phyloP scores from a whole-genome alignment of 108 stramenopile species.

The Nitzschia sp. region DNA sequence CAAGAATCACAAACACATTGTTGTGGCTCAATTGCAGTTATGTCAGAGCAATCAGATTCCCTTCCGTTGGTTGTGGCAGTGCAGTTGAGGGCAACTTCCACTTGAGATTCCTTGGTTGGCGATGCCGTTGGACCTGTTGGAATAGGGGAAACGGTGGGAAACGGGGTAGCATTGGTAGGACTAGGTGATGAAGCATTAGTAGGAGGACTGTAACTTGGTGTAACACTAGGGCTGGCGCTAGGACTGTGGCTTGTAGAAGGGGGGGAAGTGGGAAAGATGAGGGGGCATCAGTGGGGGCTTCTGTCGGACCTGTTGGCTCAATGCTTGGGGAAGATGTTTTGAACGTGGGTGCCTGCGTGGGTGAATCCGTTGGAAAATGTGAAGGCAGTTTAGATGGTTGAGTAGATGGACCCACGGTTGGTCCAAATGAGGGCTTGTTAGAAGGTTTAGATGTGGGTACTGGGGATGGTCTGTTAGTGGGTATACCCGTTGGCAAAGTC shows the following conservation, averaged over 20 bases:
- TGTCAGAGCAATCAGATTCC: conserved; percentile 8
- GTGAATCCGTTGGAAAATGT: background rate
- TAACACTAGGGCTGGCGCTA: background rate
- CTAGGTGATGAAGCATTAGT: background rate
- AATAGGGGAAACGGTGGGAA: background rate
- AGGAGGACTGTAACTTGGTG: background rate
- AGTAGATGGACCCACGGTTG: too few species aligned
- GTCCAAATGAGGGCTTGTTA: too few species aligned
- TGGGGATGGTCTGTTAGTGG: too few species aligned
- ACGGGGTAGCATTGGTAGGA: background rate
- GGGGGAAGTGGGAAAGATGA: background rate
- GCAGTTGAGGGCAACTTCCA: conserved; percentile 21
- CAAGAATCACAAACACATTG: conserved; percentile 23
- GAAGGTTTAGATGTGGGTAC: too few species aligned
- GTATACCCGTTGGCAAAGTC: too few species aligned
- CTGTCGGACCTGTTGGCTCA: background rate
- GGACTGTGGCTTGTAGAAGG: conserved; percentile 13
- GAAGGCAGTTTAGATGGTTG: background rate
- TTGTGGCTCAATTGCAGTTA: conserved; percentile 16
- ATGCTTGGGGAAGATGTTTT: background rate
- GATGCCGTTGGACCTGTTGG: conserved; percentile 6
- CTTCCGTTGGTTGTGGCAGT: background rate
- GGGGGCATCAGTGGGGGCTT: background rate
- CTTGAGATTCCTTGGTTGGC: conserved; percentile 1
- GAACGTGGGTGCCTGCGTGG: background rate